Evolutionary conservation across 2,329 filamentous ascomycete genomes (phyloP).

Genomic region (Scorias spongiosa): DNA sequence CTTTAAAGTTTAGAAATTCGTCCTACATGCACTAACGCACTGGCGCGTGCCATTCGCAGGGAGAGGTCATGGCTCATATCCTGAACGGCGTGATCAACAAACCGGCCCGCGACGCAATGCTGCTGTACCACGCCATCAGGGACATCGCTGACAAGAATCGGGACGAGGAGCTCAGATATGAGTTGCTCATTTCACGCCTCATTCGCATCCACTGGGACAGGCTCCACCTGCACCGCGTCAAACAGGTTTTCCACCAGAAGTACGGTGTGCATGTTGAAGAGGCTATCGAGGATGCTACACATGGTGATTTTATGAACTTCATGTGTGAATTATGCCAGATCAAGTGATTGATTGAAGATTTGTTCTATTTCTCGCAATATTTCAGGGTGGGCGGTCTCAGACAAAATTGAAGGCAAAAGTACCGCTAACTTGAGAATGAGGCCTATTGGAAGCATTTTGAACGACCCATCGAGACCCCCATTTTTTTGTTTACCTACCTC

Average conservation of each 20-base stretch:
- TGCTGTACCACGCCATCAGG: slow-evolving; percentile 73
- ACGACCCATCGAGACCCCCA: no score
- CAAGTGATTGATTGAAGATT: not conserved
- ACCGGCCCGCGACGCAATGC: slow-evolving; percentile 78
- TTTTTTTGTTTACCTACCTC: no score
- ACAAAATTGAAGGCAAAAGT: no score
- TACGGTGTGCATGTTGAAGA: slow-evolving; percentile 63
- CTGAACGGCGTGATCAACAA: slow-evolving; percentile 95
- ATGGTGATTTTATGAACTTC: slow-evolving; percentile 43
- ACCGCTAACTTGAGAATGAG: no score
- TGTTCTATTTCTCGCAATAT: no score
- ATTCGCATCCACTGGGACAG: slow-evolving; percentile 90
- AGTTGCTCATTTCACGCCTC: slow-evolving; percentile 74
- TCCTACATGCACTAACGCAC: no score
- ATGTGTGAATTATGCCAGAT: slow-evolving; percentile 15
- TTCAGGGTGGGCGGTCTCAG: no score
- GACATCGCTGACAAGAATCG: slow-evolving; percentile 31
- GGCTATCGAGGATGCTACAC: slow-evolving; percentile 62
- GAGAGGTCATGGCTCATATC: slow-evolving; percentile 85
- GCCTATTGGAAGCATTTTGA: no score
- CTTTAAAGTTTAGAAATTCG: no score
- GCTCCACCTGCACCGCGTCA: slow-evolving; percentile 63
- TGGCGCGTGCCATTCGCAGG: slow-evolving; percentile 35
- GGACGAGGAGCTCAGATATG: slow-evolving; percentile 48
- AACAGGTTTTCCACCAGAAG: slow-evolving; percentile 62